Evolutionary conservation across 257 asterid genomes (phyloP).

Genomic region (Scutellaria minor): DNA sequence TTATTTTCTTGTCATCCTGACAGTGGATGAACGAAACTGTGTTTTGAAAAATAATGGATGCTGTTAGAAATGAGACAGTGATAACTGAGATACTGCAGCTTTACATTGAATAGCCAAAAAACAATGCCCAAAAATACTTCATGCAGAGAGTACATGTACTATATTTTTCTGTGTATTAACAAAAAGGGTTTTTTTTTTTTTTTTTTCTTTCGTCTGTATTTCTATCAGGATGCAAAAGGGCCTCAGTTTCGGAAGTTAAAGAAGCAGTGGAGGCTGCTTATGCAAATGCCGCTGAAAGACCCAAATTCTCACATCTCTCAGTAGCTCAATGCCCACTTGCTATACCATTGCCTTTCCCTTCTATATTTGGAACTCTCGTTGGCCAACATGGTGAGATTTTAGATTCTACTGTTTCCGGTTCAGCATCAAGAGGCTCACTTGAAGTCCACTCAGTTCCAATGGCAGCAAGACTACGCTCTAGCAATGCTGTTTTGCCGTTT

Average conservation of each 20-base stretch:
- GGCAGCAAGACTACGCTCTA: slow-evolving; percentile 91
- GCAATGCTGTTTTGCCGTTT: slow-evolving; percentile 74
- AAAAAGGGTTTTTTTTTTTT: not conserved
- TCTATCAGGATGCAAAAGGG: slow-evolving; percentile 60
- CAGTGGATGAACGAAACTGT: no score
- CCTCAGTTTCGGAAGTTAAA: slow-evolving; percentile 66
- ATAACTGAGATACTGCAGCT: no score
- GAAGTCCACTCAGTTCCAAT: slow-evolving; percentile 85
- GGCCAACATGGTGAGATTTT: slow-evolving; percentile 75
- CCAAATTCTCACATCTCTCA: slow-evolving; percentile 77
- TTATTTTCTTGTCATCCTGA: no score
- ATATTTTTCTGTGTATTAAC: no score
- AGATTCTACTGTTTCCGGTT: slow-evolving; percentile 43
- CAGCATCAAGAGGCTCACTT: slow-evolving; percentile 68
- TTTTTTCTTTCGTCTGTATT: slow-evolving; percentile 5
- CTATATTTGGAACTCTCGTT: slow-evolving; percentile 62
- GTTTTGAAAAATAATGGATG: no score
- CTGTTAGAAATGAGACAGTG: no score
- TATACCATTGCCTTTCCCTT: slow-evolving; percentile 88
- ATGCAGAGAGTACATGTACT: no score
- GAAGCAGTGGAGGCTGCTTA: slow-evolving; percentile 69
- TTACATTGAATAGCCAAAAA: no score
- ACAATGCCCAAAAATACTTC: no score
- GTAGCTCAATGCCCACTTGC: slow-evolving; percentile 85
- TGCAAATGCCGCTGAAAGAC: slow-evolving; percentile 48